Percentiles rank a stretch among this genome's conserved stretches.
These are phyloP conservation scores for Canariomyces notabilis DNA, from an alignment of 2,329 filamentous ascomycete species.

Conservation along the genomic window DNA sequence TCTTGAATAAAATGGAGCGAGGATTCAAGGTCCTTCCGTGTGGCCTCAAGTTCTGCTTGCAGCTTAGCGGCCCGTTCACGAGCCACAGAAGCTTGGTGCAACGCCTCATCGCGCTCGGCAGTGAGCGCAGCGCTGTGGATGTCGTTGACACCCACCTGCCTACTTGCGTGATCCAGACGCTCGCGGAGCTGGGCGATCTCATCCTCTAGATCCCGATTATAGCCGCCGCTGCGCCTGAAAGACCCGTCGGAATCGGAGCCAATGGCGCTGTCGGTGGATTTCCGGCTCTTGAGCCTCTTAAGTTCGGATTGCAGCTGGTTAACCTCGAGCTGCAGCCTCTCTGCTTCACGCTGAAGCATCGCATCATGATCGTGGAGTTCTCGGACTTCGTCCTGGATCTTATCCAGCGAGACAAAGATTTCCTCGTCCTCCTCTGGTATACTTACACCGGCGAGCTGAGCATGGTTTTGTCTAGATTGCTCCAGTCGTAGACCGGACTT, in stretches of 20 bases:
- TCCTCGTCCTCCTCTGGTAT: constrained; percentile 51
- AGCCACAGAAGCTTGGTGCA: constrained; percentile 57
- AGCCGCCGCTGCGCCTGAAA: constrained; percentile 40
- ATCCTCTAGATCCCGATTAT: constrained; percentile 33
- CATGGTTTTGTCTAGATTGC: constrained; percentile 38
- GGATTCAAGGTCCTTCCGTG: constrained; percentile 38
- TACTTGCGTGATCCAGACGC: constrained; percentile 57
- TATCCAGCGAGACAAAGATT: constrained; percentile 58
- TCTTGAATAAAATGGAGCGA: constrained; percentile 35
- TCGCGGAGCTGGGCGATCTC: constrained; percentile 55
- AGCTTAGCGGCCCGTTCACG: constrained; percentile 38
- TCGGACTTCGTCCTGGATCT: constrained; percentile 54
- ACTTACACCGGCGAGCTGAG: constrained; percentile 45
- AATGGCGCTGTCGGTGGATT: constrained; percentile 38
- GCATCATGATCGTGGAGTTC: constrained; percentile 53
- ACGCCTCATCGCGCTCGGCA: constrained; percentile 60
- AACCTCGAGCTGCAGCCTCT: constrained; percentile 48
- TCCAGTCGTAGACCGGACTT: constrained; percentile 42
- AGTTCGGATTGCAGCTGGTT: constrained; percentile 46
- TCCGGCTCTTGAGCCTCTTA: constrained; percentile 38
- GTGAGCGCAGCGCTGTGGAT: constrained; percentile 58
- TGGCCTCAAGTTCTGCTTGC: constrained; percentile 33
- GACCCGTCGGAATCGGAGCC: constrained; percentile 40
- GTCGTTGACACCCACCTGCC: constrained; percentile 57
- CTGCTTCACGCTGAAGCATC: constrained; percentile 50